Evolutionary conservation across 169 alveolate species (phyloP), one percentile per base, ranked within the genome.

Genomic region (Cryptosporidium viatorum): DNA sequence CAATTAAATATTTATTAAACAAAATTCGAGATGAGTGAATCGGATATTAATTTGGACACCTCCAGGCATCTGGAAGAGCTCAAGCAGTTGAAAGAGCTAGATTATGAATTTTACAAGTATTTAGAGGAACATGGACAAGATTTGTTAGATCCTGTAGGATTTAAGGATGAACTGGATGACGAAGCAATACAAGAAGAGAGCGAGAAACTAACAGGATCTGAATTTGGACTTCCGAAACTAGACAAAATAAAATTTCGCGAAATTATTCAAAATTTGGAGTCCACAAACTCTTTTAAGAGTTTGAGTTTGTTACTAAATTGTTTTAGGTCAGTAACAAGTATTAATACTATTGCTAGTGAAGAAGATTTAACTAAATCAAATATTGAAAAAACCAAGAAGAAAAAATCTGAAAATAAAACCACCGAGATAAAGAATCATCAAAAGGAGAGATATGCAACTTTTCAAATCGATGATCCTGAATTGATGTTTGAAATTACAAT

Each of bases 391-490:
- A 39, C 35, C n/a, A 70, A 70, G 43, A 67, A 80, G n/a, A 58
- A 43, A n/a, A 33, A 31, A n/a, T 37, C 16, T 23, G 18, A 65
- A 4, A 16, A 37, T 65, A 65, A 26, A 21, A 8, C 43, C 1
- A 7, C 70, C 12, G 51, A 58, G n/a, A 18, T 18, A 26, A 80
- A 80, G 48, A 41, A 48, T 10, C 9, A 21, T 6, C 26, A 80
- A 7, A 55, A 45, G 50, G 70, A 70, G 16, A 62, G 55, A 35
- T 16, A 0, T n/a, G 48, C 39, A 5, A 43, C 31, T 5, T 80
- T 80, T 33, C 89, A 80, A 35, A 62, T 80, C 37, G 89, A 80
- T 23, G 80, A 80, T 43, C 68, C 89, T 9, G 89, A 80, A 43
- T 41, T 80, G 26, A 62, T 62, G 74, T 31, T 80, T 26, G 89